These are phyloP conservation scores for Basidioascus undulatus DNA, from an alignment of 768 basidiomycete genomes.

Conservation along the genomic window DNA sequence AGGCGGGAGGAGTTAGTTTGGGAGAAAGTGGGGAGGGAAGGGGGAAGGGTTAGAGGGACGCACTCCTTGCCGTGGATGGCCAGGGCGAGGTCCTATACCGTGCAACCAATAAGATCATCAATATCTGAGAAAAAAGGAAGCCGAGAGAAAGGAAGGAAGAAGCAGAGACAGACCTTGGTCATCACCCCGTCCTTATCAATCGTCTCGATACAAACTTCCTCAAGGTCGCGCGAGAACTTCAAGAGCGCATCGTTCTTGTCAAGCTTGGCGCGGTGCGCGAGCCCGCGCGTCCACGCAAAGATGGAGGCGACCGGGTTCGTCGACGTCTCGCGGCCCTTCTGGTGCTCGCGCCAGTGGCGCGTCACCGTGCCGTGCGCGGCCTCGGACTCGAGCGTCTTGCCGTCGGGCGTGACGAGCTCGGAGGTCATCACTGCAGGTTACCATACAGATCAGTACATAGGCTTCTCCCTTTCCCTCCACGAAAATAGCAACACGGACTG, in stretches of 20 bases:
- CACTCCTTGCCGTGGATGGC: constrained; percentile 41
- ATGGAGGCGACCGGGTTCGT: constrained; percentile 98
- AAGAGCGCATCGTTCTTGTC: constrained; percentile 54
- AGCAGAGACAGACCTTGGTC: too few relatives aligned
- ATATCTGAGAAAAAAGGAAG: too few relatives aligned
- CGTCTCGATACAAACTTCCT: constrained; percentile 67
- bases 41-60: neutral
- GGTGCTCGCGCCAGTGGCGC: constrained; percentile 87
- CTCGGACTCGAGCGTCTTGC: constrained; percentile 74
- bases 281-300: constrained; percentile 93
- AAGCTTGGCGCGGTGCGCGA: constrained; percentile 43
- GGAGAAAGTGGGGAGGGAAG: neutral
- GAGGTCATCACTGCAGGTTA: constrained; percentile 98
- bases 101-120: too few relatives aligned
- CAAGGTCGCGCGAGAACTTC: constrained; percentile 53
- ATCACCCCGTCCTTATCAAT: constrained; percentile 76
- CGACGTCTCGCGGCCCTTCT: constrained; percentile 91
- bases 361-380: constrained; percentile 58
- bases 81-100: constrained; percentile 1
- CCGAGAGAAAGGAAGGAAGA: too few relatives aligned
- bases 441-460: too few relatives aligned
- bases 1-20: neutral
- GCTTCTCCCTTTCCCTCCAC: too few relatives aligned
- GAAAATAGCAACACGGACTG: too few relatives aligned
- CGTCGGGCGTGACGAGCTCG: constrained; percentile 69